Base-by-base conservation (phyloP, 768 basidiomycete genomes). In the Calvatia gigantea region DNA sequence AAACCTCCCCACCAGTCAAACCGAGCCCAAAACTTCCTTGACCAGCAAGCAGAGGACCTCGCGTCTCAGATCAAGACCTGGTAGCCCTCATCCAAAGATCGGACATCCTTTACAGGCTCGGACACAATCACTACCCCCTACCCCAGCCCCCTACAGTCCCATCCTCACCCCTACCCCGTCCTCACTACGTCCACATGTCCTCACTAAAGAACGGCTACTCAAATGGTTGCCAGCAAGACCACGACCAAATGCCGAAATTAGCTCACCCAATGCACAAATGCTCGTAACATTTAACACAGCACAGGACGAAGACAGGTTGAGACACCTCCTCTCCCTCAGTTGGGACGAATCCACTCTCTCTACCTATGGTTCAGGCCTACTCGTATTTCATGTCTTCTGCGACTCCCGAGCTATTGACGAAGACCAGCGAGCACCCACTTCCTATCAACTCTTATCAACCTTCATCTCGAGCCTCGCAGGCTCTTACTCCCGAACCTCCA, bases 321-420 rank as follows among this genome's bases (percentile, higher is more conserved):
- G n/a, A n/a, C n/a, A n/a, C n/a, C n/a, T n/a, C n/a, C n/a, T n/a
- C n/a, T n/a, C n/a, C n/a, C n/a, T n/a, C n/a, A n/a, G n/a, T n/a
- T 77, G 69, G 69, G 66, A 63, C 0, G 58, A 64, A 1, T 49
- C 58, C 6, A 80, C 75, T 0, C 46, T 58, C 2, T 66, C 67
- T 15, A 62, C 68, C 0, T 79, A 81, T 51, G 72, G 73, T 0
- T 51, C 71, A 0, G 74, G 77, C 0, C 63, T 81, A 0, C 62
- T 77, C 0, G 54, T 64, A 0, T 81, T 44, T 39, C 78, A 80
- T 23, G 60, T 71, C 0, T 78, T 70, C 47, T 79, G 78, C 47
- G 73, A 75, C 55, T 6, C 32, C 0, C 52, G 58, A 2, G 21
- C 27, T 2, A 62, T 78, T 1, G 51, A 70, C 1, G 77, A 82